Evolutionary conservation across 1,284 basidiomycete species (phyloP), one percentile per base, ranked within the genome.

Genomic region (Tetrapyrgos nigripes): DNA sequence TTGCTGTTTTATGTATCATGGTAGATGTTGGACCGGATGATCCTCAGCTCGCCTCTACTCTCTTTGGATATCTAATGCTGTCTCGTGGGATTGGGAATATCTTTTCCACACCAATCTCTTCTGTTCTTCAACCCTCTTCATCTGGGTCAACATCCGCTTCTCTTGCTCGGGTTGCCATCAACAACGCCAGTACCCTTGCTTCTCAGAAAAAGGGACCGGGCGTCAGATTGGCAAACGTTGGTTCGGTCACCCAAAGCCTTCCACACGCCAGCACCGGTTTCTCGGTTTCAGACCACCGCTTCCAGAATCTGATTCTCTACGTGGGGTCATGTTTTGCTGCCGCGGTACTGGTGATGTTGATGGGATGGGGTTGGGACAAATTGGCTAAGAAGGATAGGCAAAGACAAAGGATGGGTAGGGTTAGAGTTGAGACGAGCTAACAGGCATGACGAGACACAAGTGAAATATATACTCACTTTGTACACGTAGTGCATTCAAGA

Each of bases 51-150:
- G 63, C 71, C 3, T 74, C 76, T 19, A 68, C 69, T 8, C 63
- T 81, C 14, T 73, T 73, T 52, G 75, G 78, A 26, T 72, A 76
- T 50, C 63, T 79, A 21, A 65, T 75, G 23, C 66, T 78, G 29
- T 72, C 75, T 1, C 67, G 77, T 9, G 78, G 79, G 0, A 59
- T 80, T 3, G 78, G 78, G 1, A 79, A 78, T 54, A 73, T 81
- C 28, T 63, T 80, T 3, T 77, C 76, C 5, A 76, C 77, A 8
- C 79, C 78, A 4, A 75, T 81, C 44, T 73, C 78, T 8, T 73
- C 77, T 1, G 66, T 64, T n/a, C 62, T 71, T n/a, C 55, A 26
- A 19, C 43, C n/a, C n/a, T n/a, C 46, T 45, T 49, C 33, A 17
- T 46, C 21, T 19, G 52, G 50, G 9, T 24, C 56, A 17, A 17